Evolutionary conservation across 176 grass and related monocot genomes (phyloP), one percentile per base, ranked within the genome.

Genomic region (Thinopyrum elongatum): DNA sequence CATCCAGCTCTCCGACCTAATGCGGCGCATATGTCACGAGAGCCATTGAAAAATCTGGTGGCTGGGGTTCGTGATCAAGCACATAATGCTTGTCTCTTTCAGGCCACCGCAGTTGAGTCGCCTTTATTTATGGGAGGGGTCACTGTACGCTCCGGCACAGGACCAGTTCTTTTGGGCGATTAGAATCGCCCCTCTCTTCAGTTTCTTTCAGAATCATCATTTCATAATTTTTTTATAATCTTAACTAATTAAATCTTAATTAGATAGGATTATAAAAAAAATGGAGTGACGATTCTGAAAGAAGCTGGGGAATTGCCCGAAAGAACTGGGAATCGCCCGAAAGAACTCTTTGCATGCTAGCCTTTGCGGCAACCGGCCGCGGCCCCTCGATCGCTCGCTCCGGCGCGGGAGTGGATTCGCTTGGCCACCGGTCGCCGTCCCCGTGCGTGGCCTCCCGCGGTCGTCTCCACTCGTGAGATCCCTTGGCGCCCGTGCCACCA

Each of bases 291-390:
- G n/a, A n/a, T n/a, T n/a, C n/a, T n/a, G n/a, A n/a, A n/a, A n/a
- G n/a, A n/a, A n/a, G n/a, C n/a, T n/a, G n/a, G n/a, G n/a, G n/a
- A n/a, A n/a, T n/a, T n/a, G n/a, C n/a, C n/a, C n/a, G n/a, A n/a
- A n/a, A n/a, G n/a, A n/a, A n/a, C n/a, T n/a, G n/a, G n/a, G n/a
- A n/a, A n/a, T n/a, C n/a, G n/a, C n/a, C n/a, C n/a, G n/a, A n/a
- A n/a, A n/a, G n/a, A n/a, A n/a, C n/a, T n/a, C 81, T 83, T 71
- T 72, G 4, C 35, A 36, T 36, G 53, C 72, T 30, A 29, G 70
- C 28, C 70, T 49, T 65, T 65, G 82, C 82, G 58, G 82, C 82
- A 47, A 76, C 71, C 8, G 58, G 82, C 39, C 59, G 82, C 81
- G 17, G 49, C 31, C 47, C 13, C 19, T 44, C 26, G 49, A 28